Conservation (phyloP, 2,329 filamentous ascomycete species). For the Colletotrichum sp. region DNA sequence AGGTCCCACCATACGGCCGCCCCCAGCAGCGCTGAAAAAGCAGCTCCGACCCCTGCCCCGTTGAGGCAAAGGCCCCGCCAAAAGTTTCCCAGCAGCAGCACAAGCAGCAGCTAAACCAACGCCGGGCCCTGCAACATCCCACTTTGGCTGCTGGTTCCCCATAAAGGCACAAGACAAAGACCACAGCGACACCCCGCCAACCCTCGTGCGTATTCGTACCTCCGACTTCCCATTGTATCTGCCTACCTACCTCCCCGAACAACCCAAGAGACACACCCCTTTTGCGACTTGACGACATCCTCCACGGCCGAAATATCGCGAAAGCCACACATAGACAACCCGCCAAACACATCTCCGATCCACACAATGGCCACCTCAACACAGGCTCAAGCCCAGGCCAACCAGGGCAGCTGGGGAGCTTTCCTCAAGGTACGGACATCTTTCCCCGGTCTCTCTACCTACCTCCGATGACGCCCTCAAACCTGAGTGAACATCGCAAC, state of each 20-base stretch:
- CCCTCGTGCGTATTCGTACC: not conserved
- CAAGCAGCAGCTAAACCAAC: not conserved
- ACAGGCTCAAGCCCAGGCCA: not conserved
- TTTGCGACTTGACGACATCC: not conserved
- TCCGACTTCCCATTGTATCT: not conserved
- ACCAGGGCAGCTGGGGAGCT: slow-evolving; percentile 10
- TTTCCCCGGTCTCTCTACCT: not conserved
- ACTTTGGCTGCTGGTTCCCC: not conserved
- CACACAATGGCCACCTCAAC: slow-evolving; percentile 8
- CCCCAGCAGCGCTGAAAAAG: not conserved
- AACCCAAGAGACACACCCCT: not conserved
- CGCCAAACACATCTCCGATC: not conserved
- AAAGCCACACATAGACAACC: not conserved
- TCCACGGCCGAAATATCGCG: not conserved
- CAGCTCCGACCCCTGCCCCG: slow-evolving; percentile 1
- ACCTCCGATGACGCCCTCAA: not conserved
- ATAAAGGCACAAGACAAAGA: not conserved
- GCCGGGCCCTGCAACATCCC: not conserved
- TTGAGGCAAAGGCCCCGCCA: not conserved
- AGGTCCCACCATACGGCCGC: not conserved
- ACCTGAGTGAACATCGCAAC: not conserved
- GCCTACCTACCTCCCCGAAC: not conserved
- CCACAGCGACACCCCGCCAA: not conserved
- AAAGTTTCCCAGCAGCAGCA: not conserved
- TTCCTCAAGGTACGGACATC: slow-evolving; percentile 15